Evolutionary conservation across 805 yeast genomes (phyloP).

Genomic region (Yarrowia sp.): DNA sequence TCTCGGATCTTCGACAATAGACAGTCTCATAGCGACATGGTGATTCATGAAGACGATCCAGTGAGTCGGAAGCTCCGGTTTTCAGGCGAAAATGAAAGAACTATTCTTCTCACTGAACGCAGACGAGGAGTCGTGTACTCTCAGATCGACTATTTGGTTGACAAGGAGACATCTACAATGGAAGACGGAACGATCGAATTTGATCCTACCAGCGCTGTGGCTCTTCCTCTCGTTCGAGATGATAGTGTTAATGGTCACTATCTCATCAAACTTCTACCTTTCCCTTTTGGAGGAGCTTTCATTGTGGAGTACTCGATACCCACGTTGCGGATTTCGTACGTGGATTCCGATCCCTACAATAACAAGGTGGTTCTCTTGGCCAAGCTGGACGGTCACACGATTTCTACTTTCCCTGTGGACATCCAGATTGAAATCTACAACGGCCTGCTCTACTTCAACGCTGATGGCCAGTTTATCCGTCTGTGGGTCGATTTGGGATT

Average conservation of each 20-base stretch:
- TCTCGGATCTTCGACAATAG: constrained; percentile 1
- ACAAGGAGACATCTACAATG: not conserved
- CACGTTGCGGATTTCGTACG: not conserved
- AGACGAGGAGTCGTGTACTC: not conserved
- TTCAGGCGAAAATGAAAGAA: not conserved
- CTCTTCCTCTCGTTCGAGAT: constrained; percentile 4
- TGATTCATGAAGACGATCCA: constrained; percentile 14
- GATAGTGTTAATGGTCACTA: constrained; percentile 10
- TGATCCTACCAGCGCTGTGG: not conserved
- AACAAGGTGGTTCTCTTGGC: constrained; percentile 21
- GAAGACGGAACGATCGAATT: not conserved
- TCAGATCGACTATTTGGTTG: constrained; percentile 6
- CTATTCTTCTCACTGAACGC: constrained; percentile 10
- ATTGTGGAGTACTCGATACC: constrained; percentile 17
- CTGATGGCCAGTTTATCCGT: constrained; percentile 17
- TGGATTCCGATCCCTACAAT: constrained; percentile 6
- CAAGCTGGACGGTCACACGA: constrained; percentile 13
- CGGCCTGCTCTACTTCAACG: constrained; percentile 4
- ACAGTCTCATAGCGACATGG: not conserved
- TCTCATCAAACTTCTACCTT: constrained; percentile 4
- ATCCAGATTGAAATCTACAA: constrained; percentile 26
- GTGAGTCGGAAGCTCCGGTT: not conserved
- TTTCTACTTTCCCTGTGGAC: constrained; percentile 12
- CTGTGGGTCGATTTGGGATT: constrained; percentile 21
- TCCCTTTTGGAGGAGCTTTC: constrained; percentile 4